Base-by-base conservation (phyloP, 2,329 filamentous ascomycete species). In the Raffaelea arxii region DNA sequence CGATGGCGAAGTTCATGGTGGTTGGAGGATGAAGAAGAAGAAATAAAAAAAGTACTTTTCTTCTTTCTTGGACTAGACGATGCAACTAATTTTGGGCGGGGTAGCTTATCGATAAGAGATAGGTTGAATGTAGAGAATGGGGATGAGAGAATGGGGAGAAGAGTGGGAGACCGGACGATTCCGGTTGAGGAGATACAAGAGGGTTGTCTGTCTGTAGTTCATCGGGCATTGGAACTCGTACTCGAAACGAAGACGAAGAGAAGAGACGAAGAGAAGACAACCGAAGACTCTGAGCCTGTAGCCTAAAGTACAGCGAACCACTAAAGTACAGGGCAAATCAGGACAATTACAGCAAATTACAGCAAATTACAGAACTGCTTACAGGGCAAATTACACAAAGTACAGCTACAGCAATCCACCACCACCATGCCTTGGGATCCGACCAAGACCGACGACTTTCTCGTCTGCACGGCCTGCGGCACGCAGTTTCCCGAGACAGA, bases 1-100 rank as follows among this genome's bases (percentile, higher is more conserved):
- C 88, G 59, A 94, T 80, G 50, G 76, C 66, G 62, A 82, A 82
- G 61, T 72, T 78, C 83, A 87, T 87, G 53, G 51, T 56, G 32
- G 43, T 22, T 24, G 30, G 25, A n/a, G n/a, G 21, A 35, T 11
- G 7, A 4, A 40, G 37, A 22, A 6, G 7, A 22, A 22, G 12
- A 23, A 40, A 21, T 40, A 40, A 7, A 4, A 16, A 16, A 36
- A 6, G 16, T 23, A 24, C n/a, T 14, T 41, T 11, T 23, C 19
- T 21, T 39, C 11, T n/a, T 21, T 39, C 16, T 39, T 39, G 36
- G 36, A 21, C 4, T 39, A 21, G 36, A n/a, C 36, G 11, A 21
- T 21, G 18, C 36, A 39, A n/a, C 12, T 21, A 37, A 21, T 21
- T 3, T 30, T 18, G 41, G 43, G 43, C 41, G 47, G 47, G 47